Base-by-base conservation (phyloP, 768 basidiomycete species). In the Xerocomellus dryophilus region DNA sequence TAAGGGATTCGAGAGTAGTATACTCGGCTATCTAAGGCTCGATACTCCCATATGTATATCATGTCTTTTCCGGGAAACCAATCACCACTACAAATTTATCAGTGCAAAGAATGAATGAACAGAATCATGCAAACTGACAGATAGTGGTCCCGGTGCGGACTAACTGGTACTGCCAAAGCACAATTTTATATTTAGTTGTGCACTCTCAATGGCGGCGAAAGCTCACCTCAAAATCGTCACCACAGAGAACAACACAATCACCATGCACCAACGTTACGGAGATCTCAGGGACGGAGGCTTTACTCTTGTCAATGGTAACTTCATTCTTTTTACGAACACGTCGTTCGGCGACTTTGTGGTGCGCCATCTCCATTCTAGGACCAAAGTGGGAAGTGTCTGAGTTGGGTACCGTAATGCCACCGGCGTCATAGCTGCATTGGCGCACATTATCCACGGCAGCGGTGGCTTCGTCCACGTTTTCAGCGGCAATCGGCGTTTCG, bases 141-240 rank as follows among this genome's bases (percentile, higher is more conserved):
- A 70, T 59, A 10, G 70, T 63, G 27, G 69, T 71, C 36, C 69
- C 70, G 15, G 48, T 62, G 43, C 69, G 66, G 36, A 63, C 54
- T 25, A 72, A 63, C 35, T 64, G 65, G 41, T 52, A 69, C 69
- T 71, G 40, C 4, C 51, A 20, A 35, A 27, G 36, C 25, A 47
- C 42, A 34, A 36, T 55, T 51, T 54, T 25, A 50, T 43, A 41
- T 17, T 10, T 3, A 12, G 35, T 15, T 12, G 32, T 4, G 23
- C 41, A n/a, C 2, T 17, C 47, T 34, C 18, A 7, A 43, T n/a
- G 3, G 23, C 14, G 31, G 47, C 15, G 35, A 34, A n/a, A 47
- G 71, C 56, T 72, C 63, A 75, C 75, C 66, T 76, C 73, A 49
- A 74, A 76, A 41, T 71, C 72, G 47, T 72, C 75, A 10, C 76